Percentiles rank a stretch among this genome's conserved stretches.
Conservation (phyloP, 2,329 filamentous ascomycete genomes). For the Alternaria arborescens region DNA sequence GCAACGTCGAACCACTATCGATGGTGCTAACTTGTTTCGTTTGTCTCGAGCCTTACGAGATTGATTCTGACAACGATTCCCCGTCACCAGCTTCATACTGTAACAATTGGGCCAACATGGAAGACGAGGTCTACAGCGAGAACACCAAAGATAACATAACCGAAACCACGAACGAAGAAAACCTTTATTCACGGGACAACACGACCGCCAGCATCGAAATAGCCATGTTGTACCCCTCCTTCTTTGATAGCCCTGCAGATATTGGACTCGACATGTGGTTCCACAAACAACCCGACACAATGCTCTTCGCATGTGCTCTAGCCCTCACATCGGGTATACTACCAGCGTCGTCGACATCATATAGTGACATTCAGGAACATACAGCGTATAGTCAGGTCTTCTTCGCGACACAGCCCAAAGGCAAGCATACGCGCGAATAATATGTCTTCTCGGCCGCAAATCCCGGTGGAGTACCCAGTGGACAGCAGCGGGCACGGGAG, state of each 20-base stretch:
- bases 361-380: background rate
- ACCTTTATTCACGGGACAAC: background rate
- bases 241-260: background rate
- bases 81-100: background rate
- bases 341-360: background rate
- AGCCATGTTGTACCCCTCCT: background rate
- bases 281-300: background rate
- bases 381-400: background rate
- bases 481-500: too few species aligned
- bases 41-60: background rate
- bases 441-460: background rate
- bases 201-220: background rate
- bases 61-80: background rate
- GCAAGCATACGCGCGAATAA: background rate
- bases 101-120: background rate
- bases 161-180: background rate
- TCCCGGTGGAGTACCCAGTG: background rate
- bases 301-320: background rate
- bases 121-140: background rate
- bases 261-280: background rate
- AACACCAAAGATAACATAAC: background rate
- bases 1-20: background rate
- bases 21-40: background rate
- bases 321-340: background rate
- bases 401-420: background rate